Percentiles rank a stretch among this genome's conserved stretches.
phyloP scores from a whole-genome alignment of 495 filamentous ascomycete species.

The Sabuloglossum arenarium region DNA sequence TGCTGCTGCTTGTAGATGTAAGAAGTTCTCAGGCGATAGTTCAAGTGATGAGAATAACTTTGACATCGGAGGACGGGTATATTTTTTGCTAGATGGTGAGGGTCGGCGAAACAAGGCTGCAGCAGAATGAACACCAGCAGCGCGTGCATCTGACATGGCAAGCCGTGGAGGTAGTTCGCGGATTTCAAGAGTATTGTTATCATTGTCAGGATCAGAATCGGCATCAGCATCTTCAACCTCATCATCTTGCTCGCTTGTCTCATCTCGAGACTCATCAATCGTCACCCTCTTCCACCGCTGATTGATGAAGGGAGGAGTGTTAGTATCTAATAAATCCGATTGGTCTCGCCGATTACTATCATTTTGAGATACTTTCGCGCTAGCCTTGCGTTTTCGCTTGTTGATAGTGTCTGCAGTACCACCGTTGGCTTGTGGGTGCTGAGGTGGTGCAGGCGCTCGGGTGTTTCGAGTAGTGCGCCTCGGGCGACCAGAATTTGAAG shows the following conservation, averaged over 20 bases:
- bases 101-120: conserved; percentile 35
- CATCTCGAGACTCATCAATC: not conserved
- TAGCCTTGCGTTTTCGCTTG: not conserved
- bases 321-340: not conserved
- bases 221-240: not conserved
- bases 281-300: not conserved
- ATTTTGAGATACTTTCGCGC: not conserved
- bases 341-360: not conserved
- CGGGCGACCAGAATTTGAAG: not conserved
- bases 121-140: conserved; percentile 33
- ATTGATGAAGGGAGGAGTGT: not conserved
- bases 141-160: conserved; percentile 23
- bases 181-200: conserved; percentile 15
- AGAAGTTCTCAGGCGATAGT: conserved; percentile 33
- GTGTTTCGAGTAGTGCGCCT: not conserved
- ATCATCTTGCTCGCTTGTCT: not conserved
- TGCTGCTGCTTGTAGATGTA: conserved; percentile 36
- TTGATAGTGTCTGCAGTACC: not conserved
- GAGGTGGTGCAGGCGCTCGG: not conserved
- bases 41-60: conserved; percentile 37
- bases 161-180: conserved; percentile 17
- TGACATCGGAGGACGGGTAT: conserved; percentile 39
- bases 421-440: not conserved
- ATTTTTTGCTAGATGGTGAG: conserved; percentile 30
- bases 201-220: not conserved